phyloP scores from a whole-genome alignment of 2,329 filamentous ascomycete genomes.

The Ascochyta lentis region DNA sequence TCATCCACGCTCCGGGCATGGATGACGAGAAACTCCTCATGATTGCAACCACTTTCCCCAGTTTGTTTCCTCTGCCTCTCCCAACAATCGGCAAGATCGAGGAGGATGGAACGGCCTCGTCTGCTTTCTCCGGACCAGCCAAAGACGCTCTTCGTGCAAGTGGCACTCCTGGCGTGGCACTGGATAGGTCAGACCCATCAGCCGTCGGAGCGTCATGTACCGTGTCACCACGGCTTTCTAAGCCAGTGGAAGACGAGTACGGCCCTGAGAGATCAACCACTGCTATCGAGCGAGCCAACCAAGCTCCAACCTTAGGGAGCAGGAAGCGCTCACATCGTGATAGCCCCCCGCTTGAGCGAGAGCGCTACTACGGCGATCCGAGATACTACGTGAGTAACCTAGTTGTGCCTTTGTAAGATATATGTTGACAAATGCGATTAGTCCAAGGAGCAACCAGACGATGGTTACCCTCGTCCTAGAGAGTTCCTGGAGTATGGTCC shows the following conservation, averaged over 20 bases:
- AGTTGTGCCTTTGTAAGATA: neutral
- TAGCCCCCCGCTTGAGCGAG: conserved; percentile 36
- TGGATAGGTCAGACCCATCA: conserved; percentile 31
- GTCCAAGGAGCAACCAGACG: conserved; percentile 40
- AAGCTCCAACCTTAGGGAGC: conserved; percentile 20
- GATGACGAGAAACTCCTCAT: conserved; percentile 62
- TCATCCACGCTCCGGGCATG: conserved; percentile 62
- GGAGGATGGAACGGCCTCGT: conserved; percentile 32
- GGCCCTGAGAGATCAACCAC: conserved; percentile 53
- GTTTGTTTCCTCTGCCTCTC: conserved; percentile 51
- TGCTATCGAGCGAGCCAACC: conserved; percentile 22
- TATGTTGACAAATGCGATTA: conserved; percentile 7
- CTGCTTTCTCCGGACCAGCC: conserved; percentile 40
- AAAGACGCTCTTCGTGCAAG: conserved; percentile 32
- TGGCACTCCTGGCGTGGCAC: conserved; percentile 26
- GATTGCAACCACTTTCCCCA: conserved; percentile 60
- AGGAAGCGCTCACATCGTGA: conserved; percentile 33
- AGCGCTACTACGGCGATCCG: conserved; percentile 39
- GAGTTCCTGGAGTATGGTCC: conserved; percentile 42
- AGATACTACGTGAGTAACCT: conserved; percentile 45
- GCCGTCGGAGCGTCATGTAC: conserved; percentile 29
- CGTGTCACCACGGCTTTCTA: conserved; percentile 44
- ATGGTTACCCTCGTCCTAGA: conserved; percentile 33
- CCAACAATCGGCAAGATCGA: conserved; percentile 51
- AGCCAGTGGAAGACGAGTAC: conserved; percentile 56